Evolutionary conservation across 768 basidiomycete genomes (phyloP).

Genomic region (Pleurotus citrinopileatus): DNA sequence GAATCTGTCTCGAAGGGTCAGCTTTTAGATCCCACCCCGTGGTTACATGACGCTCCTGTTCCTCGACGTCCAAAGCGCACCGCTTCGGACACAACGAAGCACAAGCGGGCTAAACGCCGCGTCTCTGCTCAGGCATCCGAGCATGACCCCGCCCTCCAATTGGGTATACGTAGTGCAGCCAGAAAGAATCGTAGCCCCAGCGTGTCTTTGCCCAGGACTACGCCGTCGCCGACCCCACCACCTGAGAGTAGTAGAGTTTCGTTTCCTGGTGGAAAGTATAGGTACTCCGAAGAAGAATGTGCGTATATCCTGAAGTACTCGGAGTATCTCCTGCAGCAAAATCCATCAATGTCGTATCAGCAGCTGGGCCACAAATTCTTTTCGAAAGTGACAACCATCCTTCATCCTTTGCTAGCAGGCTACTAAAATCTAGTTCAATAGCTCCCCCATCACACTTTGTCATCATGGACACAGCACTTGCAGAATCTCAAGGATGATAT

Average conservation of each 20-base stretch:
- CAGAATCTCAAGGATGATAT: conserved; percentile 32
- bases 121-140: background rate
- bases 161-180: background rate
- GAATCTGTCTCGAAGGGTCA: conserved; percentile 45
- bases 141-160: background rate
- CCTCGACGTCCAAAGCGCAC: conserved; percentile 11
- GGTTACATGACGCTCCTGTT: conserved; percentile 35
- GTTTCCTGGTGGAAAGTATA: conserved; percentile 29
- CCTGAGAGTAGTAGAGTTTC: conserved; percentile 26
- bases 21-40: conserved; percentile 43
- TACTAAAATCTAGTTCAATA: conserved; percentile 23
- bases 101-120: background rate
- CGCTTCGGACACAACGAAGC: background rate
- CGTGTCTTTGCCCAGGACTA: background rate
- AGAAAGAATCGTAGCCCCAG: background rate
- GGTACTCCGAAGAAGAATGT: conserved; percentile 49
- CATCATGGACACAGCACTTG: conserved; percentile 50
- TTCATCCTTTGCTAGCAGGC: too few species aligned
- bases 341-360: conserved; percentile 39
- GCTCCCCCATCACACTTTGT: conserved; percentile 57
- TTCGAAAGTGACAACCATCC: too few species aligned
- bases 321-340: conserved; percentile 41
- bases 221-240: conserved; percentile 47
- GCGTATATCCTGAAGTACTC: conserved; percentile 45
- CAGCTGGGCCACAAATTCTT: conserved; percentile 37